A percentile compares a stretch with the other conserved stretches of the same genome.
Evolutionary conservation across 2,329 filamentous ascomycete genomes (phyloP).

Genomic region (Sordariomycetes sp.): DNA sequence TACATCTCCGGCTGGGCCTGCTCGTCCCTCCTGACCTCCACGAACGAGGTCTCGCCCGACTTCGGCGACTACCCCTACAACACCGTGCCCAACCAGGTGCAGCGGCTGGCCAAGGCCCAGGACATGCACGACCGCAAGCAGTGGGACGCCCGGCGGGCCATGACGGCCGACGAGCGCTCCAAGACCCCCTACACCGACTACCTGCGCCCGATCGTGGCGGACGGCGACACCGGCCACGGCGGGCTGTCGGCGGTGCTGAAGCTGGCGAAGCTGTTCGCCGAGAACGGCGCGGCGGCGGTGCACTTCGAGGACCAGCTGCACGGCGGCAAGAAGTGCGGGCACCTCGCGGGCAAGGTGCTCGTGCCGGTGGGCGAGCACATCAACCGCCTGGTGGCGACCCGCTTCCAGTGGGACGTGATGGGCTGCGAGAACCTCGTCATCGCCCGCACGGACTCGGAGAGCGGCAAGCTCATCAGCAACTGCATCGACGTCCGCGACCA

Average conservation of each 20-base stretch:
- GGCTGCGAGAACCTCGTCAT: conserved; percentile 90
- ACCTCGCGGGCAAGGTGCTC: conserved; percentile 90
- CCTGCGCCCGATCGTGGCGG: conserved; percentile 86
- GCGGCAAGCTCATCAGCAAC: conserved; percentile 78
- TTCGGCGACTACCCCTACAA: conserved; percentile 99
- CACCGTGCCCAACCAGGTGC: conserved; percentile 95
- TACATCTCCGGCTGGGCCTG: conserved; percentile 98
- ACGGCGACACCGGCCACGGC: conserved; percentile 93
- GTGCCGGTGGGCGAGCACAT: conserved; percentile 94
- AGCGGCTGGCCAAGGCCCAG: conserved; percentile 91
- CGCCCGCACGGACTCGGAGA: conserved; percentile 91
- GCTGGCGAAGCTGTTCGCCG: conserved; percentile 92
- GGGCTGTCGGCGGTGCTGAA: conserved; percentile 89
- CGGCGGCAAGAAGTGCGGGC: conserved; percentile 96
- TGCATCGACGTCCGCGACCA: conserved; percentile 92
- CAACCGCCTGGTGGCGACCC: conserved; percentile 80
- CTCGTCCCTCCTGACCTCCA: conserved; percentile 82
- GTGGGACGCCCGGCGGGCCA: conserved; percentile 73
- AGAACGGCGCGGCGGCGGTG: conserved; percentile 90
- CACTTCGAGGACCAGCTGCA: conserved; percentile 98
- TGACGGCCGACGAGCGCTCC: conserved; percentile 62
- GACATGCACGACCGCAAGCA: conserved; percentile 95
- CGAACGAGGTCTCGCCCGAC: conserved; percentile 95
- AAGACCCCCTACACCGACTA: conserved; percentile 82
- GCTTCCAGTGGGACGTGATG: conserved; percentile 99